Conservation (phyloP, 148 eudicot genomes). For the Rhododendron ferrugineum region DNA sequence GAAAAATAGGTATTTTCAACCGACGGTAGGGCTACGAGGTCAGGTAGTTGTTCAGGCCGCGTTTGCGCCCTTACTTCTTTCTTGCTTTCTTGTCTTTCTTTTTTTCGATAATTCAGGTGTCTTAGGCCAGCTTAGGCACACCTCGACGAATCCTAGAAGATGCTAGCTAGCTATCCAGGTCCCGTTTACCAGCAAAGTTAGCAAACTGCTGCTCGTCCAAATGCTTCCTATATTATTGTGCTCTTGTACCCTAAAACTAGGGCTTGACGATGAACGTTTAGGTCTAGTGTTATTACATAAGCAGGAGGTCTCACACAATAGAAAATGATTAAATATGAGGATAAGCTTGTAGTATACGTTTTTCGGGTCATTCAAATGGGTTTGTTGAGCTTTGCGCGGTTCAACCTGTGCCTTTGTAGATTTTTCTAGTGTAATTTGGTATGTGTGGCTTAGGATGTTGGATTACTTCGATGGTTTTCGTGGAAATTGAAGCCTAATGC, state of each 20-base stretch:
- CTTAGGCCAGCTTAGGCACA: no score
- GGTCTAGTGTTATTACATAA: neutral
- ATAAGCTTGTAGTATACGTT: neutral
- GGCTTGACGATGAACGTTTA: neutral
- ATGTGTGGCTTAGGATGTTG: neutral
- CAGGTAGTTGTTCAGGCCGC: no score
- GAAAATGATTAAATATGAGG: neutral
- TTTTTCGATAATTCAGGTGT: no score
- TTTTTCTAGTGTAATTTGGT: neutral
- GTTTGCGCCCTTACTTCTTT: no score
- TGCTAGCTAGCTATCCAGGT: no score
- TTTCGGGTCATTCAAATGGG: neutral
- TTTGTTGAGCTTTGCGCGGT: neutral
- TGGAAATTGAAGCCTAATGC: neutral
- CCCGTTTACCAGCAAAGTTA: neutral
- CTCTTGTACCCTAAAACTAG: neutral
- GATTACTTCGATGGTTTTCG: neutral
- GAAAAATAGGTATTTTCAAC: neutral
- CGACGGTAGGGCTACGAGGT: no score
- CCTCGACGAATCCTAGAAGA: no score
- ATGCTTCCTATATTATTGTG: neutral
- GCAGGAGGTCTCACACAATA: neutral
- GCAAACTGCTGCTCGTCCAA: neutral
- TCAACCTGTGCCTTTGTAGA: neutral
- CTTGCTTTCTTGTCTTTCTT: no score